These are phyloP conservation scores for Hypoxylon cercidicola DNA, from an alignment of 495 filamentous ascomycete genomes.

Conservation along the genomic window DNA sequence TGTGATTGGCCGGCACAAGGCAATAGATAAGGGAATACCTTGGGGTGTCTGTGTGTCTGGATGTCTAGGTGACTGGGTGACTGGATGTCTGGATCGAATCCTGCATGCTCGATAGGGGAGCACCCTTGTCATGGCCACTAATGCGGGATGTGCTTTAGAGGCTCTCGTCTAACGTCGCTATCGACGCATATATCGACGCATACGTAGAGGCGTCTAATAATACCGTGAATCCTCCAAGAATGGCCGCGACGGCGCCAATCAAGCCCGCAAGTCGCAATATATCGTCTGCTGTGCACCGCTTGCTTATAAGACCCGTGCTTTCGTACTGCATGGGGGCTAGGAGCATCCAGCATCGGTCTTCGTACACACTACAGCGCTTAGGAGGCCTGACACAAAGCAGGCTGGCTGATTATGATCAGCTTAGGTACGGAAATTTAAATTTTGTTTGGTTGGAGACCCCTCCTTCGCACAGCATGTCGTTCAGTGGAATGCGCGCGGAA, in stretches of 20 bases:
- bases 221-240: conserved; percentile 16
- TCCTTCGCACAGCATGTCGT: not conserved
- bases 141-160: conserved; percentile 34
- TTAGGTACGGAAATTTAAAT: too few species aligned
- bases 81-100: conserved; percentile 32
- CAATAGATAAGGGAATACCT: conserved; percentile 42
- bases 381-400: conserved; percentile 14
- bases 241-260: conserved; percentile 15
- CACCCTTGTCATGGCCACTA: conserved; percentile 32
- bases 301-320: conserved; percentile 3
- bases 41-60: too few species aligned
- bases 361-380: conserved; percentile 4
- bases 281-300: conserved; percentile 6
- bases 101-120: conserved; percentile 20
- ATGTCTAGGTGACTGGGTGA: too few species aligned
- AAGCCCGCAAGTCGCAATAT: conserved; percentile 10
- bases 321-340: conserved; percentile 9
- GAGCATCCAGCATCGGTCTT: not conserved
- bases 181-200: conserved; percentile 8
- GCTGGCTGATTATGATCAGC: too few species aligned
- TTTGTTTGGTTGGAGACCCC: too few species aligned
- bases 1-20: conserved; percentile 33
- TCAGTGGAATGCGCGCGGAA: conserved; percentile 8
- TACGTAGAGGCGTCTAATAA: conserved; percentile 23
- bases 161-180: conserved; percentile 11